phyloP scores from a whole-genome alignment of 345 rosid genomes.

The Dimocarpus longan region DNA sequence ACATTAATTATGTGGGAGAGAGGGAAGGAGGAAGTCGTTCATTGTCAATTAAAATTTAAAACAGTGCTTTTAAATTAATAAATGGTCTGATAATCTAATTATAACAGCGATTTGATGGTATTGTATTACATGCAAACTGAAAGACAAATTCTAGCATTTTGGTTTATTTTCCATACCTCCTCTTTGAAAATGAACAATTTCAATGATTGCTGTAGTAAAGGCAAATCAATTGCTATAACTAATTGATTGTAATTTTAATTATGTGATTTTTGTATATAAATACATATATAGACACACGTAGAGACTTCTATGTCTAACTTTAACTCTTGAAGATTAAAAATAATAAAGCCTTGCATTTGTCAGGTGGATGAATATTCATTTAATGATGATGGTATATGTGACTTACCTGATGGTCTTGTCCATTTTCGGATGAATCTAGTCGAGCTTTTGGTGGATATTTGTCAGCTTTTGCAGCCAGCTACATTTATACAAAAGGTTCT shows the following conservation, averaged over 20 bases:
- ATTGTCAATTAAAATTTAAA: neutral
- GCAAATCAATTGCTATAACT: neutral
- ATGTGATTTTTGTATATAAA: neutral
- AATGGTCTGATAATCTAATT: neutral
- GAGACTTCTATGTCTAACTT: neutral
- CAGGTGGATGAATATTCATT: conserved; percentile 86
- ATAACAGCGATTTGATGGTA: neutral
- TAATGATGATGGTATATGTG: conserved; percentile 55
- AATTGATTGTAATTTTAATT: conserved; percentile 7
- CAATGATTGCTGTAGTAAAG: neutral
- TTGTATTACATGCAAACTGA: neutral
- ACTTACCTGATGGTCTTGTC: conserved; percentile 83
- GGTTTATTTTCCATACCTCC: neutral
- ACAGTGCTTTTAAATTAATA: neutral
- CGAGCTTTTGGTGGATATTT: conserved; percentile 88
- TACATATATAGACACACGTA: neutral
- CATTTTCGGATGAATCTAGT: conserved; percentile 85
- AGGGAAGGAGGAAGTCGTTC: neutral
- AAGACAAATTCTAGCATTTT: neutral
- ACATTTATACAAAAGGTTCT: conserved; percentile 77
- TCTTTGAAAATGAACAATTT: neutral
- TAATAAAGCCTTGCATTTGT: conserved; percentile 21
- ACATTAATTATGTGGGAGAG: neutral
- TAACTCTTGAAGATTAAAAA: neutral
- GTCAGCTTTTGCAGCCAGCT: conserved; percentile 73